phyloP scores from a whole-genome alignment of 768 basidiomycete species.

The Favolaschia claudopus region DNA sequence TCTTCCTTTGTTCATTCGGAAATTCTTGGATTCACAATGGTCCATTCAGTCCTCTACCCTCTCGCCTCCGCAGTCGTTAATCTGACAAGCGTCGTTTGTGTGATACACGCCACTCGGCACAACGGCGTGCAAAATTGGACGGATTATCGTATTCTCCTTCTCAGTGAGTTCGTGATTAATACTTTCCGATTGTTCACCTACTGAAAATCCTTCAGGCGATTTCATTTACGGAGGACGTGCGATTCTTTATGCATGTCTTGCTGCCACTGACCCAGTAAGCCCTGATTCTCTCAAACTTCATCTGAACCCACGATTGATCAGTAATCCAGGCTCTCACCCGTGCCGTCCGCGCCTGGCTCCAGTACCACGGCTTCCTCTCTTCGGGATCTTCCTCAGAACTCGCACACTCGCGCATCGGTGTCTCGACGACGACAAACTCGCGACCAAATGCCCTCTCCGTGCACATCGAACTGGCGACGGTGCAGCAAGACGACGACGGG shows the following conservation, averaged over 20 bases:
- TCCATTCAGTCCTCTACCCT: constrained; percentile 6
- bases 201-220: too few relatives aligned
- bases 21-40: background rate
- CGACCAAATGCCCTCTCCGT: too few relatives aligned
- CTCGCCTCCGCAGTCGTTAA: constrained; percentile 4
- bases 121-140: constrained; percentile 8
- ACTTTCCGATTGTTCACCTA: too few relatives aligned
- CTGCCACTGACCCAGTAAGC: constrained; percentile 23
- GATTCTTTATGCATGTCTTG: constrained; percentile 19
- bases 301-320: background rate
- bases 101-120: constrained; percentile 1
- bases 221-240: constrained; percentile 23
- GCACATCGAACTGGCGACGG: constrained; percentile 9
- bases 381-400: too few relatives aligned
- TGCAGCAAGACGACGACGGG: background rate
- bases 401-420: too few relatives aligned
- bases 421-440: too few relatives aligned
- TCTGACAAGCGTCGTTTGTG: constrained; percentile 4
- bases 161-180: too few relatives aligned
- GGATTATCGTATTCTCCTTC: constrained; percentile 3
- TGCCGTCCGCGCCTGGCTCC: background rate
- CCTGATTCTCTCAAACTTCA: background rate
- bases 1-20: background rate
- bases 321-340: background rate
- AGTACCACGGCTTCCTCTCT: too few relatives aligned